Percentiles rank a stretch among this genome's conserved stretches.
Evolutionary conservation across 345 rosid species (phyloP).

Genomic region (Clausena lansium): DNA sequence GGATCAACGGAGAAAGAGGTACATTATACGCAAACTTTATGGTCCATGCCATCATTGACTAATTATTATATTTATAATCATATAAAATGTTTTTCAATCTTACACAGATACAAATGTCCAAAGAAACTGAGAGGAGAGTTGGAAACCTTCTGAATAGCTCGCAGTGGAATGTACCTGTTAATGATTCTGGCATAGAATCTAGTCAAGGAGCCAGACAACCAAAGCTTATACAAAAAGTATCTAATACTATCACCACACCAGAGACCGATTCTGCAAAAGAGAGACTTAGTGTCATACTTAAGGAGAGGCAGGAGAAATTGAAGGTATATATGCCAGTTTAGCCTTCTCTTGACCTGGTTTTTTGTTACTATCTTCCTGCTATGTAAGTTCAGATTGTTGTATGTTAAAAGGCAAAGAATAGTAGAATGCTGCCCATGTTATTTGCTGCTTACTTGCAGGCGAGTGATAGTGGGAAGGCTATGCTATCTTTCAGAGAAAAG

Average conservation of each 20-base stretch:
- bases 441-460: conserved; percentile 43
- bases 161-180: conserved; percentile 34
- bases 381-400: conserved; percentile 2
- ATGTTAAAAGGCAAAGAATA: neutral
- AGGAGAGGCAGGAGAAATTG: conserved; percentile 69
- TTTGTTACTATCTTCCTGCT: conserved; percentile 2
- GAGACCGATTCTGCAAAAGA: conserved; percentile 47
- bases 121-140: conserved; percentile 79
- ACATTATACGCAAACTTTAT: conserved; percentile 7
- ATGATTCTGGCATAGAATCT: conserved; percentile 34
- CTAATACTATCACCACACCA: conserved; percentile 32
- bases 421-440: conserved; percentile 1
- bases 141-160: conserved; percentile 70
- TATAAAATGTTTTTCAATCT: neutral
- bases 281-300: conserved; percentile 59
- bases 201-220: conserved; percentile 34
- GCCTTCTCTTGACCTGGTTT: neutral
- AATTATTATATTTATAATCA: neutral
- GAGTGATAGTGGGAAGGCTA: conserved; percentile 48
- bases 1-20: conserved; percentile 94
- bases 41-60: neutral
- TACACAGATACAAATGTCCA: conserved; percentile 84
- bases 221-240: conserved; percentile 28
- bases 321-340: conserved; percentile 39
- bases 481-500: conserved; percentile 73